Evolutionary conservation across 2,329 filamentous ascomycete genomes (phyloP), one percentile per base, ranked within the genome.

Genomic region (Colletotrichum sp.): DNA sequence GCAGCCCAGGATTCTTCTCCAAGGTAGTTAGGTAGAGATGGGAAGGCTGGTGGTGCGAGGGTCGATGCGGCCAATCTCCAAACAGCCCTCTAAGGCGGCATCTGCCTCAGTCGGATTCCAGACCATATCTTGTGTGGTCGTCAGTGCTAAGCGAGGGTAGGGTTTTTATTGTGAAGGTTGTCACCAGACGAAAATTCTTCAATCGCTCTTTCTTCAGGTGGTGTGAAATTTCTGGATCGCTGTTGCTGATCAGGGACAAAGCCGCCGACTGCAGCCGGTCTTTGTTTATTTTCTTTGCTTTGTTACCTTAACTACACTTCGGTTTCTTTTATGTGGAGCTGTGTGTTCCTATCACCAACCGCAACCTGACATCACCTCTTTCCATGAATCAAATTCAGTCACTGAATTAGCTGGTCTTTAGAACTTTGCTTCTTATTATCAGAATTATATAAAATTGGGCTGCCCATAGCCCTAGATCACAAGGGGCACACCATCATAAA

Each of bases 341-440:
- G 5, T 10, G 18, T 48, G 38, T 10, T 48, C 38, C 1, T 18
- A 10, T n/a, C 16, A 43, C 8, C 36, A 3, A 18, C n/a, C n/a
- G n/a, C n/a, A n/a, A n/a, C n/a, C n/a, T n/a, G n/a, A n/a, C n/a
- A n/a, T n/a, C n/a, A n/a, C n/a, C n/a, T n/a, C n/a, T n/a, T n/a
- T n/a, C n/a, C n/a, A n/a, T n/a, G n/a, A 5, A 9, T 13, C 16
- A 43, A 16, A 38, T 38, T 18, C 16, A 43, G 16, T 18, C 16
- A 43, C 16, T 2, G 1, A 6, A 16, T 18, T 0, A 43, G 1
- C 16, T 43, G 36, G 36, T 38, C 2, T 18, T 4, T 5, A 18
- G 5, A 16, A 18, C 0, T 9, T 43, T n/a, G 18, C 38, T 48
- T 12, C 5, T 6, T n/a, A 1, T n/a, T 48, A 1, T 12, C 1